Conservation (phyloP, 2,329 filamentous ascomycete species). For the Endoconidiophora polonica region DNA sequence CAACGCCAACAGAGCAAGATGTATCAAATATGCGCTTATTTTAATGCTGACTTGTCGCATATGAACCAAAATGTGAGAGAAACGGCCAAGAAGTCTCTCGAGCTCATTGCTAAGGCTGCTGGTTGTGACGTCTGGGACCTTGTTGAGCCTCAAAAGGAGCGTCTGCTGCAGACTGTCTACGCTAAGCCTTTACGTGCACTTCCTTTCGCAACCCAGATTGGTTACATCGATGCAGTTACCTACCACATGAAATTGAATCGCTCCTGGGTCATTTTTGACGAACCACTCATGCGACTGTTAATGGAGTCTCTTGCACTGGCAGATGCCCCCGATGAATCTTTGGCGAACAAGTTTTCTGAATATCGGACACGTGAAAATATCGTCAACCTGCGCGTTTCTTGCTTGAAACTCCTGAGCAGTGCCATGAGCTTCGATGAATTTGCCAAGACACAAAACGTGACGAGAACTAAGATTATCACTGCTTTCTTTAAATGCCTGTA, state of each 20-base stretch:
- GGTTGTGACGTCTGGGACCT: conserved; percentile 72
- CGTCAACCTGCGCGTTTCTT: conserved; percentile 77
- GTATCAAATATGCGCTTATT: conserved; percentile 60
- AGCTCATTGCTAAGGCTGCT: conserved; percentile 63
- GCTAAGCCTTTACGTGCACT: conserved; percentile 85
- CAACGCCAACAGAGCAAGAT: conserved; percentile 25
- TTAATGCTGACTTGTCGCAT: conserved; percentile 79
- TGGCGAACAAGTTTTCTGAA: conserved; percentile 84
- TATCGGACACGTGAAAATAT: conserved; percentile 94
- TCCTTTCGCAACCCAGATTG: conserved; percentile 89
- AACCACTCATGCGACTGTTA: conserved; percentile 73
- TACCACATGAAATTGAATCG: conserved; percentile 83
- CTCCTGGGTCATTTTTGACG: conserved; percentile 82
- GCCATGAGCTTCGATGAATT: conserved; percentile 92
- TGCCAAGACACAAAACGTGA: conserved; percentile 52
- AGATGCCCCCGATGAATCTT: conserved; percentile 82
- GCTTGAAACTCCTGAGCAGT: conserved; percentile 80
- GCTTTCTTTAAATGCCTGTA: conserved; percentile 98
- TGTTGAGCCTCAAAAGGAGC: conserved; percentile 76
- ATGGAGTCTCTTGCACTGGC: conserved; percentile 88
- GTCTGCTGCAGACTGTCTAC: conserved; percentile 80
- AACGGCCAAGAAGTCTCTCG: conserved; percentile 65
- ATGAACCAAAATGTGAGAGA: conserved; percentile 92
- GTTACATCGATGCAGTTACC: conserved; percentile 93
- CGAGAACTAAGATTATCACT: conserved; percentile 59